Evolutionary conservation across 2,329 filamentous ascomycete species (phyloP), one percentile per base, ranked within the genome.

Genomic region (Aspergillus hiratsukae): DNA sequence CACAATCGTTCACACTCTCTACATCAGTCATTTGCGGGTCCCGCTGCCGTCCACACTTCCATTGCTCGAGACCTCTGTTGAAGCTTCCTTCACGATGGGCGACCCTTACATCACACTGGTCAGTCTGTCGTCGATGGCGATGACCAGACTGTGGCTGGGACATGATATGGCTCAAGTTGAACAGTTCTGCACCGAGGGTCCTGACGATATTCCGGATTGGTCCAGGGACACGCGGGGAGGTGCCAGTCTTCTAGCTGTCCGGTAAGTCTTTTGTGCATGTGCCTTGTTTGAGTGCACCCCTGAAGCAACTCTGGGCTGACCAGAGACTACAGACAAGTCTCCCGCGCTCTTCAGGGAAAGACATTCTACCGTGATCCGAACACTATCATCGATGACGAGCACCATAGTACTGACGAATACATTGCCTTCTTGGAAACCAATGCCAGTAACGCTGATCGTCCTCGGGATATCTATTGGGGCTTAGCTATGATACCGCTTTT

Each of bases 301-400:
- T 27, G 31, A 17, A 19, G 4, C n/a, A n/a, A 10, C 3, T 1
- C 29, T 52, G 31, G n/a, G 14, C 49, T 64, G 51, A 61, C 57
- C 10, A 10, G 21, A 48, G 9, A 7, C 27, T 55, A 55, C 52
- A 71, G 75, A 58, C 84, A 87, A 71, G 81, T 81, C 53, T 72
- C 77, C 10, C 77, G 83, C 55, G 83, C 84, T 11, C 66, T 87
- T 17, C 83, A 86, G 67, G 85, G 85, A 27, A 87, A 86, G 64
- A 87, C 85, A 0, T 72, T 74, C 3, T 75, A 72, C 46, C 70
- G 73, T n/a, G 69, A 72, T 41, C 69, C 81, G 5, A 71, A 78
- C 2, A 73, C 75, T 19, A 68, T 86, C 6, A 73, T 87, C 61
- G 79, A 77, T 40, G 84, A 87, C 58, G 69, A 78, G 9, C 69